Evolutionary conservation across 2,329 filamentous ascomycete species (phyloP).

Genomic region (Beauveria australis): DNA sequence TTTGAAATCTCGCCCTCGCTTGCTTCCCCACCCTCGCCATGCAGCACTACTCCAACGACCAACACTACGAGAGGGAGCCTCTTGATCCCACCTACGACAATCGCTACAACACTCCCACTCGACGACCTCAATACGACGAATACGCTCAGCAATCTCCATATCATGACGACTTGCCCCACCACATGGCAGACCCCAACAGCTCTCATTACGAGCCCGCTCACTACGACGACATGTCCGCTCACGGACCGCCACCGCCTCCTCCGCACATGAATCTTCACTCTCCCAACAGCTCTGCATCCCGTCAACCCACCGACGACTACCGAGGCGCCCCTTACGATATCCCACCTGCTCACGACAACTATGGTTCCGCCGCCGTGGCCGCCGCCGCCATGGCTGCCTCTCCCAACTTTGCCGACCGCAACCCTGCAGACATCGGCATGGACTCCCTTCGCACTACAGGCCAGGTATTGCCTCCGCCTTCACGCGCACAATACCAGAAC

Average conservation of each 20-base stretch:
- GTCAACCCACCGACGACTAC: constrained; percentile 17
- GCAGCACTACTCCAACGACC: constrained; percentile 23
- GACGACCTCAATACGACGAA: background rate
- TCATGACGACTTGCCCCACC: constrained; percentile 18
- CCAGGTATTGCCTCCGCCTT: constrained; percentile 30
- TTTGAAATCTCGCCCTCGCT: background rate
- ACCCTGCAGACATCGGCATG: constrained; percentile 51
- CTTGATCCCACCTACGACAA: constrained; percentile 19
- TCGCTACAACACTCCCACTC: constrained; percentile 10
- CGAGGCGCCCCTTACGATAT: constrained; percentile 25
- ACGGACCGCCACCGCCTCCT: constrained; percentile 12
- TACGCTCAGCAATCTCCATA: constrained; percentile 17
- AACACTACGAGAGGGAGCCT: constrained; percentile 29
- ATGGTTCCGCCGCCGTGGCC: constrained; percentile 46
- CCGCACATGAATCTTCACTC: constrained; percentile 19
- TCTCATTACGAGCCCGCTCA: constrained; percentile 2
- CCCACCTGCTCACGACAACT: constrained; percentile 61
- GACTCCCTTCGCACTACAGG: constrained; percentile 45
- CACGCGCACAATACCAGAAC: constrained; percentile 21
- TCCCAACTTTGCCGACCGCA: constrained; percentile 55
- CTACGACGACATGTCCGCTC: constrained; percentile 4
- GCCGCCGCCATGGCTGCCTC: constrained; percentile 56
- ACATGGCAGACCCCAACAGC: background rate
- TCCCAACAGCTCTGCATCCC: constrained; percentile 12
- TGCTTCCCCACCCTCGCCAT: constrained; percentile 16